A percentile compares a stretch with the other conserved stretches of the same genome.
Conservation (phyloP, 177 flowering plant species). For the Vitis hybrid region DNA sequence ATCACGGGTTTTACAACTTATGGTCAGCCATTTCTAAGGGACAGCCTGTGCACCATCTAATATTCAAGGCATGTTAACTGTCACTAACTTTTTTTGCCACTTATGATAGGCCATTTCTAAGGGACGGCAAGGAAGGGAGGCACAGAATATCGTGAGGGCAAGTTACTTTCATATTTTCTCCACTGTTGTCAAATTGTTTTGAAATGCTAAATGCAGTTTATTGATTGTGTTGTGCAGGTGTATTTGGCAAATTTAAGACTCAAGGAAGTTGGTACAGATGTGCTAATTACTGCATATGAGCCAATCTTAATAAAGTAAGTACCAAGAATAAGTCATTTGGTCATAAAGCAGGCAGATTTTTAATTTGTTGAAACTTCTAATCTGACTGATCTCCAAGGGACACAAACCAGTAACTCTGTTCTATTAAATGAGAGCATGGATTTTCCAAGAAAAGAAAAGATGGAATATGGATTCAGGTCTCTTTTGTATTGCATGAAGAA, state of each 20-base stretch:
- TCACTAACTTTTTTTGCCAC: neutral
- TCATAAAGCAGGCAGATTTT: too few relatives aligned
- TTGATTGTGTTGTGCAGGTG: conserved; percentile 51
- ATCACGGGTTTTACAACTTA: too few relatives aligned
- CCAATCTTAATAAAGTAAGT: conserved; percentile 85
- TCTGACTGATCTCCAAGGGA: neutral
- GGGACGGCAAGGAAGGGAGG: conserved; percentile 90
- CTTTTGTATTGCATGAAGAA: too few relatives aligned
- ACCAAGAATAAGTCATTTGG: neutral
- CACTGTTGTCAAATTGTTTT: neutral
- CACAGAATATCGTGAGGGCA: conserved; percentile 82
- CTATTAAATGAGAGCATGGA: too few relatives aligned
- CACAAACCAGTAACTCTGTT: too few relatives aligned
- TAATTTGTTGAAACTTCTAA: too few relatives aligned
- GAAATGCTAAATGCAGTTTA: neutral
- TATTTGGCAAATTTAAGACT: conserved; percentile 89
- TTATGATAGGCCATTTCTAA: conserved; percentile 64
- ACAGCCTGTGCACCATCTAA: neutral
- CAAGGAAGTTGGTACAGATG: conserved; percentile 83
- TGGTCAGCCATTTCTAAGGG: too few relatives aligned
- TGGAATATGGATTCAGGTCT: too few relatives aligned
- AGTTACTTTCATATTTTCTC: conserved; percentile 5
- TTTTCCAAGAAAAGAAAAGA: too few relatives aligned
- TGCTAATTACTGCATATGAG: conserved; percentile 81
- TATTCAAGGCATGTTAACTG: neutral